Conservation (phyloP, 495 filamentous ascomycete species). For the Penicillium macrosclerotiorum region DNA sequence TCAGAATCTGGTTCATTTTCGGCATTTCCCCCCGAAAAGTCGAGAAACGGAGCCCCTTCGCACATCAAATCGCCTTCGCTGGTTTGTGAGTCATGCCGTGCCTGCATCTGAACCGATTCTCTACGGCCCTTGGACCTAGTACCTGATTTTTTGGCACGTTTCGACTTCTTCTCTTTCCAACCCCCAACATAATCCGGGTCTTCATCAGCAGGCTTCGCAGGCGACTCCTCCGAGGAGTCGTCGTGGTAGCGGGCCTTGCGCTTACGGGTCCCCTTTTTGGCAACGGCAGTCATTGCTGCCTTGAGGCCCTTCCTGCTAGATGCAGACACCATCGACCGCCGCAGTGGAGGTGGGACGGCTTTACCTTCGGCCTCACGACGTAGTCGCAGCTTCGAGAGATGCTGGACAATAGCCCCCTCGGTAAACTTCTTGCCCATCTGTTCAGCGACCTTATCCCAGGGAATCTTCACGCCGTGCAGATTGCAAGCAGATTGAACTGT, state of each 20-base stretch:
- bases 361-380: slow-evolving; percentile 29
- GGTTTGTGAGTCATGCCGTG: not conserved
- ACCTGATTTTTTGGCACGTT: too few species aligned
- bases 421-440: slow-evolving; percentile 36
- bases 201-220: not conserved
- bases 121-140: not conserved
- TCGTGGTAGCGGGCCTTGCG: not conserved
- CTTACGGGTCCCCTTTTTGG: not conserved
- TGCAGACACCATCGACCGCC: slow-evolving; percentile 1
- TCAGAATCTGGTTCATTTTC: too few species aligned
- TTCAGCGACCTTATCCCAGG: slow-evolving; percentile 37
- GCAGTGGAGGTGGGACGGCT: slow-evolving; percentile 38
- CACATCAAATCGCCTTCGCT: slow-evolving; percentile 1
- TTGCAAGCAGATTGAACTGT: slow-evolving; percentile 45
- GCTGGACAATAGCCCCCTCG: slow-evolving; percentile 48
- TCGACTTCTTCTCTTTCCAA: not conserved
- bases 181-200: not conserved
- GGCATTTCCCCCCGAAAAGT: too few species aligned
- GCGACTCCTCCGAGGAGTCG: not conserved
- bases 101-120: not conserved
- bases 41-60: slow-evolving; percentile 8
- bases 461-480: slow-evolving; percentile 30
- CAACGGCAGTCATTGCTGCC: too few species aligned
- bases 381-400: slow-evolving; percentile 44
- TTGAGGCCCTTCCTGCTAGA: not conserved